Evolutionary conservation across 257 asterid genomes (phyloP).

Genomic region (Schizonepeta tenuifolia): DNA sequence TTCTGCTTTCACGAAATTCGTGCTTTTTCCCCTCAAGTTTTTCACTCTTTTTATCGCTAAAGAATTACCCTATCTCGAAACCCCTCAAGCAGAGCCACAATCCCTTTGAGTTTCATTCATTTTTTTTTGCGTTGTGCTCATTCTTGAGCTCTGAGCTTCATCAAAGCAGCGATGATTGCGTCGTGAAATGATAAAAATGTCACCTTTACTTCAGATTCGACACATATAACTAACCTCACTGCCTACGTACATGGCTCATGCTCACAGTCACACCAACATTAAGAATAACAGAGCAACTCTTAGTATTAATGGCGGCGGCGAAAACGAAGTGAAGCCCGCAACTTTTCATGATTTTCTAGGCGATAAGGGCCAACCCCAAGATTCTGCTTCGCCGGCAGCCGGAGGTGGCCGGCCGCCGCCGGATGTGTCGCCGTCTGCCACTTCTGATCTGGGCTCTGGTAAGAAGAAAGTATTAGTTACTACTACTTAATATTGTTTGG

Average conservation of each 20-base stretch:
- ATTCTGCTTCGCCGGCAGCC: slow-evolving; percentile 48
- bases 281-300: slow-evolving; percentile 35
- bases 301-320: slow-evolving; percentile 42
- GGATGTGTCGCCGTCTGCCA: slow-evolving; percentile 70
- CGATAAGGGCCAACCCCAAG: slow-evolving; percentile 50
- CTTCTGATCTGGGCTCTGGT: slow-evolving; percentile 92
- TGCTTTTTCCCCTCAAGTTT: slow-evolving; percentile 39
- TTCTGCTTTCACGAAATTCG: slow-evolving; percentile 53
- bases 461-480: slow-evolving; percentile 14
- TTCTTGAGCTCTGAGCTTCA: slow-evolving; percentile 37
- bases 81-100: slow-evolving; percentile 27
- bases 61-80: slow-evolving; percentile 31
- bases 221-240: slow-evolving; percentile 12
- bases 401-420: slow-evolving; percentile 52
- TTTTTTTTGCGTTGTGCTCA: neutral
- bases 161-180: slow-evolving; percentile 35
- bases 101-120: neutral
- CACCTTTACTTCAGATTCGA: slow-evolving; percentile 33
- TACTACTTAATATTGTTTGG: neutral
- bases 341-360: slow-evolving; percentile 93
- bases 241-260: slow-evolving; percentile 68
- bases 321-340: slow-evolving; percentile 57
- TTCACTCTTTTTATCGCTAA: slow-evolving; percentile 20
- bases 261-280: slow-evolving; percentile 49
- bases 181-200: slow-evolving; percentile 32